Conservation (phyloP, 2,329 filamentous ascomycete genomes). For the Cladosporium oxysporum region DNA sequence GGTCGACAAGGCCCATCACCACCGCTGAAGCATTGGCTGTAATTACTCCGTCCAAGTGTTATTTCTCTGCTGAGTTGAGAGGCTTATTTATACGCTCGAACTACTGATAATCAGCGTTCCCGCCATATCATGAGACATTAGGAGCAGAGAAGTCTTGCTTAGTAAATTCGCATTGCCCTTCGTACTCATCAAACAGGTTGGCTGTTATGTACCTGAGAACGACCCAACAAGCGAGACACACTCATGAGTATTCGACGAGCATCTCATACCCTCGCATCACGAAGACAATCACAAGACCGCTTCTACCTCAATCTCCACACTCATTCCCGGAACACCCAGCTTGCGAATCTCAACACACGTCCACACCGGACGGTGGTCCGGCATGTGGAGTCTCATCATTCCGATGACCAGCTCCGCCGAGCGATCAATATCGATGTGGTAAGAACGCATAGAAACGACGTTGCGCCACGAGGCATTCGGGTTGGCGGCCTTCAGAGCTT, state of each 20-base stretch:
- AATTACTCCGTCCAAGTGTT: background rate
- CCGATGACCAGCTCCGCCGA: background rate
- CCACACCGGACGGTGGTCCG: background rate
- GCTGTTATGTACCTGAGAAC: background rate
- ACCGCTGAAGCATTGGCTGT: background rate
- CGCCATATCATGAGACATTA: background rate
- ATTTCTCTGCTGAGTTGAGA: background rate
- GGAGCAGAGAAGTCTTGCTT: background rate
- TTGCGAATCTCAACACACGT: background rate
- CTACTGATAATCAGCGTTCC: background rate
- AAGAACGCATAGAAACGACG: background rate
- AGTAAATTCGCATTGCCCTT: background rate
- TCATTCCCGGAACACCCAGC: background rate
- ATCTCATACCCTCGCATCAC: background rate
- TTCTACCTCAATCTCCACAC: conserved; percentile 3
- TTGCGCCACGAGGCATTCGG: background rate
- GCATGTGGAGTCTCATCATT: background rate
- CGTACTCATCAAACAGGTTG: background rate
- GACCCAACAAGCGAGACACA: background rate
- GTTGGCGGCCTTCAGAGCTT: background rate
- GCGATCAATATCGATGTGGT: background rate
- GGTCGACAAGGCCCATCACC: background rate
- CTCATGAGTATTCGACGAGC: background rate
- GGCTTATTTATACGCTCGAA: background rate
- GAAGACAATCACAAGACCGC: background rate